phyloP scores from a whole-genome alignment of 768 basidiomycete species.

The Boletus rubropictus region DNA sequence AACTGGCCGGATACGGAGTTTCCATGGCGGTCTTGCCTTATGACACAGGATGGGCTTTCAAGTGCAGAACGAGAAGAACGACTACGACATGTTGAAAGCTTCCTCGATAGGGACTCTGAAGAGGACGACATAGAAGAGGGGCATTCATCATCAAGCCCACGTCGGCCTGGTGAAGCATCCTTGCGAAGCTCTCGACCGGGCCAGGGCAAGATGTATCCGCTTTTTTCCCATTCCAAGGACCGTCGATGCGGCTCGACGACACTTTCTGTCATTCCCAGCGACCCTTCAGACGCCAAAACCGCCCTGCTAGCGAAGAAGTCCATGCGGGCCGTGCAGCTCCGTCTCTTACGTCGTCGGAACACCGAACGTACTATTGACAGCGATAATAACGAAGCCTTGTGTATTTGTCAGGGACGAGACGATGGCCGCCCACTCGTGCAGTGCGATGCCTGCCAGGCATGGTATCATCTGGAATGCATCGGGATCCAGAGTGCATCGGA shows the following conservation, averaged over 20 bases:
- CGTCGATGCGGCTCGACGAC: constrained; percentile 9
- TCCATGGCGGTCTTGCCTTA: constrained; percentile 66
- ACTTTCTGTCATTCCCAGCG: constrained; percentile 44
- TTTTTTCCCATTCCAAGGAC: constrained; percentile 38
- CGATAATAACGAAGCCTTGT: constrained; percentile 49
- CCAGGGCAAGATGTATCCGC: constrained; percentile 57
- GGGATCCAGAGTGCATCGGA: constrained; percentile 60
- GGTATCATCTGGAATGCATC: constrained; percentile 80
- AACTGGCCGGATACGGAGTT: constrained; percentile 79
- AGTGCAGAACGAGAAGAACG: constrained; percentile 56
- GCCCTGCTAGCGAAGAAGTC: constrained; percentile 70
- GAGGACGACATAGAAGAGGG: constrained; percentile 34
- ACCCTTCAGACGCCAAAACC: constrained; percentile 71
- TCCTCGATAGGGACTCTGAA: constrained; percentile 70
- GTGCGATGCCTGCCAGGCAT: constrained; percentile 72
- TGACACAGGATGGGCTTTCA: constrained; percentile 46
- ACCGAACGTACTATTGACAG: constrained; percentile 32
- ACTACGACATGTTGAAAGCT: constrained; percentile 60
- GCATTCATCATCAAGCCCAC: constrained; percentile 8
- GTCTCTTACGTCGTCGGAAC: constrained; percentile 38
- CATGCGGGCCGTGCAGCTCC: constrained; percentile 54
- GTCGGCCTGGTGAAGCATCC: constrained; percentile 13
- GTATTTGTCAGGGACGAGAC: constrained; percentile 61
- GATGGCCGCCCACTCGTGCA: constrained; percentile 77
- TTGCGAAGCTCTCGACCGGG: constrained; percentile 29